Base-by-base conservation (phyloP, 208 protist species). In the Acanthamoeba triangularis region DNA sequence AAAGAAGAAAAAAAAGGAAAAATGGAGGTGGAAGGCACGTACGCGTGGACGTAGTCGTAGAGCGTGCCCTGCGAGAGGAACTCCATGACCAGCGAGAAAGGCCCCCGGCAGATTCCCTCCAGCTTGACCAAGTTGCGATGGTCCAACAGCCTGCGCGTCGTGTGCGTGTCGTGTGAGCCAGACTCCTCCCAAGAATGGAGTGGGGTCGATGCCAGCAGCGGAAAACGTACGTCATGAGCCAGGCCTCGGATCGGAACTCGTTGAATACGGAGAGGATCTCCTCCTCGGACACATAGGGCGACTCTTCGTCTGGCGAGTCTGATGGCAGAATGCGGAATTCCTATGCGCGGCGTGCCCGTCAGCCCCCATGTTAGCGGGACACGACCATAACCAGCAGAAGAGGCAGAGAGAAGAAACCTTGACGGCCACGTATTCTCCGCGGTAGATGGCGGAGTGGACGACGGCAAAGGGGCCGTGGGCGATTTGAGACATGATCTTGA, bases 221-320 rank as follows among this genome's bases (percentile, higher is more conserved):
- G 5, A 47, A 41, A 56, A 37, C 56, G 85, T 92, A 92, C 85
- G 85, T 92, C 85, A 92, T 92, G 47, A 92, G 35, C 85, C 85
- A 92, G 28, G 85, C 85, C 28, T 92, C 85, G 63, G 85, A 92
- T 47, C 85, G 30, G 44, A 92, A 92, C 85, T 92, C 85, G 63
- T 92, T 92, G 59, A 92, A 92, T 3, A 92, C 41, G 28, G 25
- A 54, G 35, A 92, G 59, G 30, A 92, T 52, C 85, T 92, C 28
- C 59, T 92, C 85, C 56, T 92, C 85, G 2, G 61, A n/a, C 76
- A 84, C n/a, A 41, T 44, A 67, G 2, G 28, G 61, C 16, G 28
- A 47, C 23, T n/a, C 56, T 18, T 76, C 85, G 20, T 74, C 85
- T 1, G 25, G 25, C 3, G 13, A 7, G n/a, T 23, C 20, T 23